Conservation (phyloP, 176 grass and related monocot species). For the Triticum monococcum region DNA sequence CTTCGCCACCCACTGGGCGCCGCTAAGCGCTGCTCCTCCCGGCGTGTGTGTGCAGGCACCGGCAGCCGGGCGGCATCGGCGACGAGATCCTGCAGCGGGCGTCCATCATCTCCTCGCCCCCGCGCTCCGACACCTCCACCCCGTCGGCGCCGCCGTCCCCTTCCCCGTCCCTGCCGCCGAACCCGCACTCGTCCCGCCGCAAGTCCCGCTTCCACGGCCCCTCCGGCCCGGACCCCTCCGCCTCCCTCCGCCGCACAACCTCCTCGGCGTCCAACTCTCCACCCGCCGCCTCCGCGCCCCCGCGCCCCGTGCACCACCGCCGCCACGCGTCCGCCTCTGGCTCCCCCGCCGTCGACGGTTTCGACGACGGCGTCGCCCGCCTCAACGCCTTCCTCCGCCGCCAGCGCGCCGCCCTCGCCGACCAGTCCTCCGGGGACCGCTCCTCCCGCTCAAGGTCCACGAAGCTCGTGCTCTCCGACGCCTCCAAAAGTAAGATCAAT, state of each 20-base stretch:
- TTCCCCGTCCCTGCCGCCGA: slow-evolving; percentile 43
- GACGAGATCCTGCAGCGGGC: slow-evolving; percentile 68
- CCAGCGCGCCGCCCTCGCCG: slow-evolving; percentile 44
- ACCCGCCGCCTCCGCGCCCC: not conserved
- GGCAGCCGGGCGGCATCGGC: slow-evolving; percentile 50
- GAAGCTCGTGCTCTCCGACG: slow-evolving; percentile 60
- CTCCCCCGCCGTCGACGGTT: slow-evolving; percentile 11
- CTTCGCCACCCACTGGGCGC: slow-evolving; percentile 11
- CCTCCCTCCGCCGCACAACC: slow-evolving; percentile 4
- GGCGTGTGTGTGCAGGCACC: slow-evolving; percentile 40
- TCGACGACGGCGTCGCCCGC: slow-evolving; percentile 28
- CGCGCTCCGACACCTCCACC: slow-evolving; percentile 11
- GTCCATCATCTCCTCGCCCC: slow-evolving; percentile 42
- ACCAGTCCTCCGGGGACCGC: slow-evolving; percentile 29
- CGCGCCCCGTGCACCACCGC: slow-evolving; percentile 30
- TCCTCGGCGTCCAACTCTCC: slow-evolving; percentile 10
- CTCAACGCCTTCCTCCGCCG: slow-evolving; percentile 64
- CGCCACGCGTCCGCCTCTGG: slow-evolving; percentile 14
- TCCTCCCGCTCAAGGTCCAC: slow-evolving; percentile 13
- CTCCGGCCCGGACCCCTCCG: not conserved
- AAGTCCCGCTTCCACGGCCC: slow-evolving; percentile 64
- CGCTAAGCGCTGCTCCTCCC: not conserved
- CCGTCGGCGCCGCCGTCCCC: slow-evolving; percentile 11
- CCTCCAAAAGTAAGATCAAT: slow-evolving; percentile 45
- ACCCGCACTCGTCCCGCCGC: slow-evolving; percentile 46